Percentiles rank a stretch among this genome's conserved stretches.
phyloP scores from a whole-genome alignment of 2,329 filamentous ascomycete genomes.

The Aspergillus quadricinctus region DNA sequence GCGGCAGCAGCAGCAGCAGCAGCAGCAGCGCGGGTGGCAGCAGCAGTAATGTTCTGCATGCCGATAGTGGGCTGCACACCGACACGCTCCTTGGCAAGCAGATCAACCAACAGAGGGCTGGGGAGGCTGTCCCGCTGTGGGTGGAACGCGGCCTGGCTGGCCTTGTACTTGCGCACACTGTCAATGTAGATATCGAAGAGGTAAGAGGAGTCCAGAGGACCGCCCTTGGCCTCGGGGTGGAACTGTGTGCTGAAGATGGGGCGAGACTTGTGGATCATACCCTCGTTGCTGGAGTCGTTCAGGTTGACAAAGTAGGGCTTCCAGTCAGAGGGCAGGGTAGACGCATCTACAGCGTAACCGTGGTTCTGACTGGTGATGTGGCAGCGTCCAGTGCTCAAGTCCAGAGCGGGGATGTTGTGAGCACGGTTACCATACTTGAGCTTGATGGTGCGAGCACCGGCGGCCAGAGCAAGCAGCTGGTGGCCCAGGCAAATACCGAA shows the following conservation, averaged over 20 bases:
- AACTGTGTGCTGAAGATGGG: slow-evolving; percentile 99
- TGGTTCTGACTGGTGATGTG: slow-evolving; percentile 99
- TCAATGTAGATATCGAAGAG: slow-evolving; percentile 95
- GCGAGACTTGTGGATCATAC: slow-evolving; percentile 90
- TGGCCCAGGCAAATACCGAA: slow-evolving; percentile 98
- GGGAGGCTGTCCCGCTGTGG: slow-evolving; percentile 79
- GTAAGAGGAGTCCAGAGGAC: slow-evolving; percentile 91
- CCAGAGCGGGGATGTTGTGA: slow-evolving; percentile 95
- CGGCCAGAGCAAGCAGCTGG: slow-evolving; percentile 86
- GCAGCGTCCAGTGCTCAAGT: slow-evolving; percentile 92
- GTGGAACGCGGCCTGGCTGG: slow-evolving; percentile 65
- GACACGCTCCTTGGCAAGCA: slow-evolving; percentile 90
- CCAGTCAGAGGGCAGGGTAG: slow-evolving; percentile 78
- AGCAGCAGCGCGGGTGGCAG: slow-evolving; percentile 19
- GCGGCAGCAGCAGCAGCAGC: slow-evolving; percentile 15
- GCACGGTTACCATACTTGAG: slow-evolving; percentile 99
- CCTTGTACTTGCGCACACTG: slow-evolving; percentile 85
- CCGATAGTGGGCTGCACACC: slow-evolving; percentile 71
- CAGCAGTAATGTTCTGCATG: slow-evolving; percentile 40
- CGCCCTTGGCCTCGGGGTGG: slow-evolving; percentile 97
- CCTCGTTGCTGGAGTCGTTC: slow-evolving; percentile 96
- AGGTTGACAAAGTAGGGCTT: slow-evolving; percentile 98
- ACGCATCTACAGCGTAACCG: slow-evolving; percentile 88
- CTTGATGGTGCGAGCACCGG: slow-evolving; percentile 88
- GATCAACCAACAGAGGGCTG: slow-evolving; percentile 80